These are phyloP conservation scores for Dendryphion nanum DNA, from an alignment of 2,329 filamentous ascomycete species.

Conservation along the genomic window DNA sequence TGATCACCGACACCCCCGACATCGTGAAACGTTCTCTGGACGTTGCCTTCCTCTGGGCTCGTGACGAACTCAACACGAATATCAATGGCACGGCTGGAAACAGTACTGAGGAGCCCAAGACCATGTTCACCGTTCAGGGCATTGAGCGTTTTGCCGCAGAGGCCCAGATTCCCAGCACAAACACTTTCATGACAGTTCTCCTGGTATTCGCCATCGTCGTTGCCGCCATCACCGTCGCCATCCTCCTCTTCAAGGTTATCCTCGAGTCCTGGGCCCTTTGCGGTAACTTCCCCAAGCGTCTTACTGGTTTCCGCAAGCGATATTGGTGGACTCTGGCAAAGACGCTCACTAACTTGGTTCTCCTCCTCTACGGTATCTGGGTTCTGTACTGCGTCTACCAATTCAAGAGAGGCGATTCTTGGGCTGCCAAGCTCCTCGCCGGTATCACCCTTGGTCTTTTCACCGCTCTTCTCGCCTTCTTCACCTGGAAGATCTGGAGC, in stretches of 20 bases:
- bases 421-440: constrained; percentile 83
- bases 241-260: constrained; percentile 86
- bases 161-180: constrained; percentile 79
- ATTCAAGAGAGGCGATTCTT: constrained; percentile 89
- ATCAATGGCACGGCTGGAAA: constrained; percentile 40
- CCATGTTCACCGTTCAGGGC: constrained; percentile 63
- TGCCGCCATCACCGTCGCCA: constrained; percentile 77
- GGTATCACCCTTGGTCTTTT: constrained; percentile 78
- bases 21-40: constrained; percentile 56
- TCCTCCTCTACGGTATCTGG: constrained; percentile 93
- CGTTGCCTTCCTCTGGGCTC: constrained; percentile 50
- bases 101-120: constrained; percentile 40
- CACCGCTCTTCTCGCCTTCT: constrained; percentile 77
- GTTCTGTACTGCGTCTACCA: constrained; percentile 95
- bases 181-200: constrained; percentile 95
- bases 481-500: constrained; percentile 78
- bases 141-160: constrained; percentile 82
- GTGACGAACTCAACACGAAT: constrained; percentile 45
- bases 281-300: constrained; percentile 75
- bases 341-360: constrained; percentile 83
- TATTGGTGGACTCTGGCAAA: constrained; percentile 94
- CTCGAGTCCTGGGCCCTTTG: constrained; percentile 91
- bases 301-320: constrained; percentile 85
- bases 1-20: constrained; percentile 61
- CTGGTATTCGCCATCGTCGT: constrained; percentile 86